Conservation (phyloP, 768 basidiomycete species). For the Amanita muscaria region DNA sequence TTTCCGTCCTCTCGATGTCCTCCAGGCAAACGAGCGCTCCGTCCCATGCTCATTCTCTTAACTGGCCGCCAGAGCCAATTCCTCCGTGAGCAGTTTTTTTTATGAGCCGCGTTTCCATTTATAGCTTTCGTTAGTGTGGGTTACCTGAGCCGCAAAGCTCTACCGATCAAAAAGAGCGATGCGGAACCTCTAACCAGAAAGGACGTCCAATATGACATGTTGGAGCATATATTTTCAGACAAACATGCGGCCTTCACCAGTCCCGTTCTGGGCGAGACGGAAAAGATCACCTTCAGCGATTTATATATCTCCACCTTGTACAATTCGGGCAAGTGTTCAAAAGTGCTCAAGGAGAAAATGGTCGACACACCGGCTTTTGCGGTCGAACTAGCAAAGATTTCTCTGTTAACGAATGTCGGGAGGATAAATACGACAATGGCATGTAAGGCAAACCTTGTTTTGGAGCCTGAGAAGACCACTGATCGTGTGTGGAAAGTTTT, state of each 20-base stretch:
- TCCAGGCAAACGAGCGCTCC: slow-evolving; percentile 29
- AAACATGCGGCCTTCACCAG: slow-evolving; percentile 61
- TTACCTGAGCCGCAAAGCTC: slow-evolving; percentile 57
- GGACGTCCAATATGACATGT: slow-evolving; percentile 83
- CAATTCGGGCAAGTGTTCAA: slow-evolving; percentile 77
- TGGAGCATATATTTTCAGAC: slow-evolving; percentile 72
- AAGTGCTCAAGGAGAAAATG: slow-evolving; percentile 85
- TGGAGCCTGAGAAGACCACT: slow-evolving; percentile 5
- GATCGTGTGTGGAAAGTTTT: slow-evolving; percentile 48
- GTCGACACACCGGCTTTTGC: slow-evolving; percentile 71
- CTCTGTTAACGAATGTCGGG: slow-evolving; percentile 81
- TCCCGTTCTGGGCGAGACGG: slow-evolving; percentile 38
- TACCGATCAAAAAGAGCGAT: slow-evolving; percentile 77
- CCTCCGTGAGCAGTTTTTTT: slow-evolving; percentile 40
- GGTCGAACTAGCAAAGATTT: slow-evolving; percentile 74
- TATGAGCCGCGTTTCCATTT: slow-evolving; percentile 10
- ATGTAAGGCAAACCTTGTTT: slow-evolving; percentile 37
- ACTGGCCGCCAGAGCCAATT: slow-evolving; percentile 40
- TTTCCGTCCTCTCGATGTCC: slow-evolving; percentile 33
- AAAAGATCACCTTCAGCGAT: slow-evolving; percentile 67
- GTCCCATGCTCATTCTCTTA: slow-evolving; percentile 20
- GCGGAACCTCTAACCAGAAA: slow-evolving; percentile 76
- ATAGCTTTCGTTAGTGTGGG: slow-evolving; percentile 32
- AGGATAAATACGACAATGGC: slow-evolving; percentile 92
- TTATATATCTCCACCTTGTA: slow-evolving; percentile 78